Evolutionary conservation across 805 yeast genomes (phyloP).

Genomic region (Spathaspora girioi): DNA sequence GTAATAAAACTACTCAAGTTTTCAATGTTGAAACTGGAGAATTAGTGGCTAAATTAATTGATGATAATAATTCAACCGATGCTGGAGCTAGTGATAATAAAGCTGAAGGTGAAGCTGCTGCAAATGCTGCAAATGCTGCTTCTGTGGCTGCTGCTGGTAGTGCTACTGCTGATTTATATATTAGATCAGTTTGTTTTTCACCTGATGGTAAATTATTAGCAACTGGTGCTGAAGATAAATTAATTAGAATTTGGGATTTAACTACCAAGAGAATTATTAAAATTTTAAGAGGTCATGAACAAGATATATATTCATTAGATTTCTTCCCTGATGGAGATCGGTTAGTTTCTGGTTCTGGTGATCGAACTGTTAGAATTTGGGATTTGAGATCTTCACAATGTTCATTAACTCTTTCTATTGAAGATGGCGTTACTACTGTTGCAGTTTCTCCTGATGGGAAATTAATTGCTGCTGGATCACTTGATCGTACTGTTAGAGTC

Average conservation of each 20-base stretch:
- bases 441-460: slow-evolving; percentile 95
- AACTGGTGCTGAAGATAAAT: slow-evolving; percentile 88
- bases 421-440: slow-evolving; percentile 97
- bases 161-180: slow-evolving; percentile 81
- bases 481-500: slow-evolving; percentile 92
- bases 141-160: slow-evolving; percentile 32
- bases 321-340: slow-evolving; percentile 93
- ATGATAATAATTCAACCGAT: slow-evolving; percentile 50
- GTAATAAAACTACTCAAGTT: slow-evolving; percentile 93
- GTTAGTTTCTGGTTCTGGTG: slow-evolving; percentile 94
- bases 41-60: slow-evolving; percentile 79
- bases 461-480: slow-evolving; percentile 92
- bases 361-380: slow-evolving; percentile 95
- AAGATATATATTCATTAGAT: slow-evolving; percentile 93
- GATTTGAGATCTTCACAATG: slow-evolving; percentile 88
- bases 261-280: slow-evolving; percentile 79
- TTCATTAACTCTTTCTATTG: slow-evolving; percentile 81
- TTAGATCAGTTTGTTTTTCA: slow-evolving; percentile 92
- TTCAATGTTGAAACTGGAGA: slow-evolving; percentile 91
- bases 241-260: slow-evolving; percentile 95
- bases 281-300: slow-evolving; percentile 91
- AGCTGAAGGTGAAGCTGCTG: slow-evolving; percentile 22
- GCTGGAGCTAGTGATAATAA: slow-evolving; percentile 37
- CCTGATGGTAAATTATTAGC: slow-evolving; percentile 91
- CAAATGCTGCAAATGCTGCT: slow-evolving; percentile 17